Conservation (phyloP, 2,329 filamentous ascomycete genomes). For the Ilyonectria mors-panacis region DNA sequence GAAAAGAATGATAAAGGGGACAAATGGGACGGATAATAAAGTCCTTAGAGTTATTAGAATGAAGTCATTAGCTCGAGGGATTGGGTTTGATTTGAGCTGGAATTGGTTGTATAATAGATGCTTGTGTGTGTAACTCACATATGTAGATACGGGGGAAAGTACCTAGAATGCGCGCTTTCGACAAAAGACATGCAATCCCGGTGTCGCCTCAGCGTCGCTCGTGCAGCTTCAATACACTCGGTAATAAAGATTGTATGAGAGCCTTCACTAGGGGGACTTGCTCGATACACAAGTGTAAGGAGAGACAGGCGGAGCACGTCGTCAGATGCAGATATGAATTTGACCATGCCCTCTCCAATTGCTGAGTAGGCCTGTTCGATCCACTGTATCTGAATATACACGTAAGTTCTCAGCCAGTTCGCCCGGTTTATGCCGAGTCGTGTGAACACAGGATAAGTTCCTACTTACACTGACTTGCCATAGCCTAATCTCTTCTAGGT, state of each 20-base stretch:
- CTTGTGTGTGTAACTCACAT: no score
- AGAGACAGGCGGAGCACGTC: slow-evolving; percentile 59
- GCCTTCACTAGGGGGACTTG: slow-evolving; percentile 49
- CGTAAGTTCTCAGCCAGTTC: no score
- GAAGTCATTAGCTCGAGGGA: no score
- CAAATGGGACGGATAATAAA: slow-evolving; percentile 66
- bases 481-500: slow-evolving; percentile 49
- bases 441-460: no score
- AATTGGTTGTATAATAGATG: no score
- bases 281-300: slow-evolving; percentile 61
- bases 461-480: slow-evolving; percentile 37
- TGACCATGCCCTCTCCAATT: slow-evolving; percentile 51
- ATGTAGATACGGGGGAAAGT: no score
- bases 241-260: slow-evolving; percentile 56
- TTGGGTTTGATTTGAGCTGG: no score
- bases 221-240: slow-evolving; percentile 60
- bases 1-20: slow-evolving; percentile 68
- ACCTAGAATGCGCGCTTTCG: no score
- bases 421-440: no score
- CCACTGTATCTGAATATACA: slow-evolving; percentile 33
- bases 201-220: slow-evolving; percentile 58
- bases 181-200: slow-evolving; percentile 29
- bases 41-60: slow-evolving; percentile 50
- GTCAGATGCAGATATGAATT: slow-evolving; percentile 56
- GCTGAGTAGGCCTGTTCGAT: slow-evolving; percentile 38